Base-by-base conservation (phyloP, 1,139 yeast genomes). In the Yamadazyma diddensiae region DNA sequence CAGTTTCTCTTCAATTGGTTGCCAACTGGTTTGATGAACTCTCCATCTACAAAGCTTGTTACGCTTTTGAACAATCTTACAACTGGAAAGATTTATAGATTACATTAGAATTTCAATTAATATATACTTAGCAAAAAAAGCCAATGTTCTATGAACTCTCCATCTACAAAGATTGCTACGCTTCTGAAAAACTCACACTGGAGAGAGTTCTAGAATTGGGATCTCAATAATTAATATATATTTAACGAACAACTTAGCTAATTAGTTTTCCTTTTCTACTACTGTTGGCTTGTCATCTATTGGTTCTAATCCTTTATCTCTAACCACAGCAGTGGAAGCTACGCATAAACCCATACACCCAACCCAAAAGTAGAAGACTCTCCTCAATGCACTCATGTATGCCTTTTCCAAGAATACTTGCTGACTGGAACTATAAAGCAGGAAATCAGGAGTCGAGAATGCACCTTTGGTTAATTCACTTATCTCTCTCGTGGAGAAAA, bases 271-370 rank as follows among this genome's bases (percentile, higher is more conserved):
- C n/a, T n/a, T n/a, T n/a, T n/a, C n/a, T n/a, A n/a, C n/a, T n/a
- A n/a, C n/a, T n/a, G n/a, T n/a, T n/a, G n/a, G n/a, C n/a, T n/a
- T n/a, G n/a, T 65, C 73, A 36, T 66, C 74, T 24, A 63, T 53
- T 35, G 70, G 57, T 14, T 33, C 34, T 5, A 36, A 16, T 6
- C 41, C 41, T 16, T 12, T 21, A n/a, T 21, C 77, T 33, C 51
- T 57, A 11, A 70, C 53, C 27, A 68, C 54, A 13, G 66, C 47
- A 4, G 65, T 50, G 24, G 57, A 44, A 2, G 65, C 15, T 10
- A 68, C 53, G 38, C 77, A 68, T 7, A 65, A 28, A 1, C 54
- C 73, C 35, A 70, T 51, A 33, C 70, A 51, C 3, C 78, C 77
- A 27, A 71, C 53, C 23, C 58, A 49, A 45, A 70, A 52, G 34